Conservation (phyloP, 768 basidiomycete species). For the Amanita pallidorosea region DNA sequence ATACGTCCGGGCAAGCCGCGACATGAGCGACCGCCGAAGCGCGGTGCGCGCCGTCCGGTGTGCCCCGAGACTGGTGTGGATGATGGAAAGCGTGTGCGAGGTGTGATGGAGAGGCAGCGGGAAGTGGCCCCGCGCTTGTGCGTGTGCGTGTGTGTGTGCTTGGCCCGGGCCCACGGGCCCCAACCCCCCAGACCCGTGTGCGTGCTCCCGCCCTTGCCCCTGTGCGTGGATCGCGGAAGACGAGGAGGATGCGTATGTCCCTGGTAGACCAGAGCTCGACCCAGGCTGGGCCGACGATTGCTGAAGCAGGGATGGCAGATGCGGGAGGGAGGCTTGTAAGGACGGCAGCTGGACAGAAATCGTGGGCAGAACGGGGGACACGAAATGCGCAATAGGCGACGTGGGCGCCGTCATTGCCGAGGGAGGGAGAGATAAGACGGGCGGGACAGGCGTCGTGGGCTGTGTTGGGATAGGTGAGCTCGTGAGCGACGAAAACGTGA, state of each 20-base stretch:
- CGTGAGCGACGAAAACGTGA: not conserved
- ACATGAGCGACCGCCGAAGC: conserved; percentile 49
- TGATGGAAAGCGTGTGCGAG: not conserved
- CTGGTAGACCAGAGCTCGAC: not conserved
- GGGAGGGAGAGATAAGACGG: not conserved
- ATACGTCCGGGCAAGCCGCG: conserved; percentile 56
- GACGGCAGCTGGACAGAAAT: not conserved
- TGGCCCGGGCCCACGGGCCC: no score
- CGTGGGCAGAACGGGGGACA: not conserved
- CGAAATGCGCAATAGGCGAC: not conserved
- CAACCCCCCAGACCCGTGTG: no score
- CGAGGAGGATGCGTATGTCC: not conserved
- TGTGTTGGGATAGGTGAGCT: not conserved
- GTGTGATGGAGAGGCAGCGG: not conserved
- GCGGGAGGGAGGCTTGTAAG: not conserved
- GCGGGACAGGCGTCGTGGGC: not conserved
- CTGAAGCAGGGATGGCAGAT: not conserved
- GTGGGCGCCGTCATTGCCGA: not conserved
- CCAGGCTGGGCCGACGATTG: not conserved
- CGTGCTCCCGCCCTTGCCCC: no score
- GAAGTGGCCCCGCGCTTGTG: not conserved
- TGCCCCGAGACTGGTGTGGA: conserved; percentile 44
- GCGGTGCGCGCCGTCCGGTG: conserved; percentile 52
- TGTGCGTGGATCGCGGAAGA: not conserved
- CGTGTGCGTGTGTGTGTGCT: no score